Evolutionary conservation across 352 stramenopile genomes (phyloP).

Genomic region (Pythium guiyangense): DNA sequence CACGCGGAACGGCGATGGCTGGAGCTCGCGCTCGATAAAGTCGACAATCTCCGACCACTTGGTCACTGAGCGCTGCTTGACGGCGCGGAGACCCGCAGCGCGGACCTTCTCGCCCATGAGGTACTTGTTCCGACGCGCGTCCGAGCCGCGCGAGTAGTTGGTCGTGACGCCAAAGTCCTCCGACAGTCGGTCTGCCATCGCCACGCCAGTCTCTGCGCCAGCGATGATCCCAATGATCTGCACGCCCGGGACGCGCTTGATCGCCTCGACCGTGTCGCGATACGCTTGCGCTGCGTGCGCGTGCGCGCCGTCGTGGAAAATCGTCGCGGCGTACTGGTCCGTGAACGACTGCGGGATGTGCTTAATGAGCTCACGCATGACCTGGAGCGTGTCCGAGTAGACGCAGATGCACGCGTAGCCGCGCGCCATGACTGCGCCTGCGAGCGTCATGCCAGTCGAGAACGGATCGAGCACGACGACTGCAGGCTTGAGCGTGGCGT

Average conservation of each 20-base stretch:
- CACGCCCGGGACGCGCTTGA: slow-evolving; percentile 30
- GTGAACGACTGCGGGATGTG: slow-evolving; percentile 49
- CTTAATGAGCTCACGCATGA: slow-evolving; percentile 70
- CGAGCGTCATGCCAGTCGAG: slow-evolving; percentile 92
- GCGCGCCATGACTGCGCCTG: slow-evolving; percentile 78
- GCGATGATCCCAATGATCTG: slow-evolving; percentile 82
- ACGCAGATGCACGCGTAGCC: slow-evolving; percentile 82
- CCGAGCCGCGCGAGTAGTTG: slow-evolving; percentile 80
- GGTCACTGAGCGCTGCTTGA: slow-evolving; percentile 63
- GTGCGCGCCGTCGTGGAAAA: slow-evolving; percentile 66
- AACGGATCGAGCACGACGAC: slow-evolving; percentile 95
- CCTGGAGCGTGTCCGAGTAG: slow-evolving; percentile 73
- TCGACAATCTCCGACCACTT: slow-evolving; percentile 79
- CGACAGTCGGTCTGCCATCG: slow-evolving; percentile 88
- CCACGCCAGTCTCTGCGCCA: slow-evolving; percentile 92
- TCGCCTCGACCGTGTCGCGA: slow-evolving; percentile 28
- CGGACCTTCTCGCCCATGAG: slow-evolving; percentile 86
- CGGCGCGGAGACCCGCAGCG: slow-evolving; percentile 60
- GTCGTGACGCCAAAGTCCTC: slow-evolving; percentile 84
- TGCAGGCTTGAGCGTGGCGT: slow-evolving; percentile 30
- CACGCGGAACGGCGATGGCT: slow-evolving; percentile 52
- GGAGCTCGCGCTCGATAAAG: slow-evolving; percentile 73
- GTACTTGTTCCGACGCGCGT: slow-evolving; percentile 88
- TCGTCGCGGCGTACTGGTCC: slow-evolving; percentile 48
- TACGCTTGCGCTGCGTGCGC: slow-evolving; percentile 25